Conservation (phyloP, 73 alveolate genomes). For the Paramecium tetraurelia region DNA sequence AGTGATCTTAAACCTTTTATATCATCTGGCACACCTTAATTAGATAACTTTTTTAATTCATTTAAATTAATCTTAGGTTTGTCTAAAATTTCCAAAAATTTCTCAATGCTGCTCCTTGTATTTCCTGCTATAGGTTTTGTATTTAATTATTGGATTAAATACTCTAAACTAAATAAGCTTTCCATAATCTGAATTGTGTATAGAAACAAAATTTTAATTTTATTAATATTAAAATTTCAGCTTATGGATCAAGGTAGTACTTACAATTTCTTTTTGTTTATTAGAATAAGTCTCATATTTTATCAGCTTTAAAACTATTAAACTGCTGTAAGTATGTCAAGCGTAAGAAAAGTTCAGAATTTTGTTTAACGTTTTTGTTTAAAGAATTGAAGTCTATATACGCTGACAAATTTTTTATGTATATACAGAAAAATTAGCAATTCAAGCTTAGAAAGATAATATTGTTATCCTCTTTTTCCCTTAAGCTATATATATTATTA, state of each 20-base stretch:
- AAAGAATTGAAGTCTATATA: no score
- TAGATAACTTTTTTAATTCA: background rate
- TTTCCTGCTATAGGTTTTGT: background rate
- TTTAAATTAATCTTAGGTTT: background rate
- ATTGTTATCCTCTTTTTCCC: background rate
- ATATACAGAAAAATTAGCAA: no score
- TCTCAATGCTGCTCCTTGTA: background rate
- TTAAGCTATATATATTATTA: background rate
- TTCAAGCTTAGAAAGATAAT: background rate
- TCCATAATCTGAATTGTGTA: background rate
- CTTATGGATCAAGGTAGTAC: background rate
- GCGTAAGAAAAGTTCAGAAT: no score
- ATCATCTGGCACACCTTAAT: slow-evolving; percentile 89
- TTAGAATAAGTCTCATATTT: no score
- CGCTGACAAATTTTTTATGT: no score
- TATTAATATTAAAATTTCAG: background rate
- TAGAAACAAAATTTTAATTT: background rate
- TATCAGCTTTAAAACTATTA: no score
- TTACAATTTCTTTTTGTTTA: background rate
- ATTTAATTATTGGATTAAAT: background rate
- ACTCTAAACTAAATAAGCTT: background rate
- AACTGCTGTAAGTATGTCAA: no score
- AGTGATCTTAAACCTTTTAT: slow-evolving; percentile 80
- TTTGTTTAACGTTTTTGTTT: no score
- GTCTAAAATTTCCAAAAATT: background rate